Base-by-base conservation (phyloP, 2,329 filamentous ascomycete species). In the Colletotrichum kahawae region DNA sequence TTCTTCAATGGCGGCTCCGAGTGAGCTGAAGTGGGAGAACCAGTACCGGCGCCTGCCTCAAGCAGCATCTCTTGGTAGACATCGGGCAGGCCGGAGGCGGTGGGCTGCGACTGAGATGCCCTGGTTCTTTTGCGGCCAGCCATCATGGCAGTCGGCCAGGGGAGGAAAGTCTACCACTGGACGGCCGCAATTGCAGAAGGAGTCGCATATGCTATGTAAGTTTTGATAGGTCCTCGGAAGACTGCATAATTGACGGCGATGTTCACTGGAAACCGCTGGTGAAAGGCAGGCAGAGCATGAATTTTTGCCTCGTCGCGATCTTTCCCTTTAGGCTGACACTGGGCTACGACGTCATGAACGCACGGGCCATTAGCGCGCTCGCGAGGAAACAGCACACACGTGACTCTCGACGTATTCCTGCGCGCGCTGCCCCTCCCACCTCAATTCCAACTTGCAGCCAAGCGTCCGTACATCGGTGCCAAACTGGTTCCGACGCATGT, bases 41-140 rank as follows among this genome's bases (percentile, higher is more conserved):
- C 76, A 29, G 77, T 71, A 31, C 80, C 72, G 56, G 80, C 80
- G n/a, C 87, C 85, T n/a, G 85, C 88, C 77, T 89, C 88, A 14
- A 81, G 81, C 38, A 90, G 83, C 87, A 90, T 88, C 76, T 89
- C 84, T 56, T 81, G 83, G 78, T 89, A 89, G 38, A 90, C 83
- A 33, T 85, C 82, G 27, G 84, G 83, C 7, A 84, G 76, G 27
- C 67, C 68, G 18, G 60, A 48, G 33, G 77, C 74, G 54, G 76
- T 65, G 33, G 77, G 71, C 60, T 60, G 76, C n/a, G 79, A 72
- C 24, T 79, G 80, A 7, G 81, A 80, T 2, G 78, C 71, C 38
- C 78, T 78, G 57, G 70, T 76, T 69, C 80, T 77, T 71, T 81
- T 81, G 57, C 74, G 77, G 36, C 78, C 78, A 18, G 68, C 77